Conservation (phyloP, 1,284 basidiomycete species). For the Sanghuangporus sanghuang region DNA sequence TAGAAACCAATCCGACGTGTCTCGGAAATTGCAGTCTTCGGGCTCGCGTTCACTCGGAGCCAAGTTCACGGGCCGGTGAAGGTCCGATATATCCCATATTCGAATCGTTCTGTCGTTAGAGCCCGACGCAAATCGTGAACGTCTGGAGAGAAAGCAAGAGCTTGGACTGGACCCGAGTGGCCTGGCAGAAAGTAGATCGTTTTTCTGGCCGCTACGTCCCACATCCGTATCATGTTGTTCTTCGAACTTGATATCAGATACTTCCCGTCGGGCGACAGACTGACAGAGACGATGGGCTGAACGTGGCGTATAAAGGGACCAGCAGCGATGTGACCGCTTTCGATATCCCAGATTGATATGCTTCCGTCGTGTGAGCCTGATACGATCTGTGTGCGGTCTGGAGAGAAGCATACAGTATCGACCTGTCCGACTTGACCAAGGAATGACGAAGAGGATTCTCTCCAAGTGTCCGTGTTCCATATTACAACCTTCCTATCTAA, state of each 20-base stretch:
- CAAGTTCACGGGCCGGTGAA: not conserved
- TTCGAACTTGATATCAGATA: not conserved
- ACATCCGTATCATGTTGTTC: not conserved
- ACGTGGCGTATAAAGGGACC: not conserved
- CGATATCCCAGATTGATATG: not conserved
- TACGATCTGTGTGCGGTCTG: not conserved
- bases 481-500: slow-evolving; percentile 18
- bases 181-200: not conserved
- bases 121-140: slow-evolving; percentile 20
- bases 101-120: slow-evolving; percentile 19
- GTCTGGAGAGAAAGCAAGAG: slow-evolving; percentile 22
- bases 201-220: not conserved
- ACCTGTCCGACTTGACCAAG: slow-evolving; percentile 17
- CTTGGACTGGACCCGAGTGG: not conserved
- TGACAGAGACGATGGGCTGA: not conserved
- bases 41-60: slow-evolving; percentile 6
- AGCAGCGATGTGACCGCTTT: slow-evolving; percentile 7
- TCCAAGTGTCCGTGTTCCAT: slow-evolving; percentile 4
- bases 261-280: not conserved
- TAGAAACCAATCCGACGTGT: not conserved
- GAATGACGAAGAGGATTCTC: not conserved
- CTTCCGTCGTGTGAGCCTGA: not conserved
- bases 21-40: not conserved
- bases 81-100: slow-evolving; percentile 18
- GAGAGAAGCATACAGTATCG: slow-evolving; percentile 9